Evolutionary conservation across 148 eudicot species (phyloP).

Genomic region (Rheum nobile): DNA sequence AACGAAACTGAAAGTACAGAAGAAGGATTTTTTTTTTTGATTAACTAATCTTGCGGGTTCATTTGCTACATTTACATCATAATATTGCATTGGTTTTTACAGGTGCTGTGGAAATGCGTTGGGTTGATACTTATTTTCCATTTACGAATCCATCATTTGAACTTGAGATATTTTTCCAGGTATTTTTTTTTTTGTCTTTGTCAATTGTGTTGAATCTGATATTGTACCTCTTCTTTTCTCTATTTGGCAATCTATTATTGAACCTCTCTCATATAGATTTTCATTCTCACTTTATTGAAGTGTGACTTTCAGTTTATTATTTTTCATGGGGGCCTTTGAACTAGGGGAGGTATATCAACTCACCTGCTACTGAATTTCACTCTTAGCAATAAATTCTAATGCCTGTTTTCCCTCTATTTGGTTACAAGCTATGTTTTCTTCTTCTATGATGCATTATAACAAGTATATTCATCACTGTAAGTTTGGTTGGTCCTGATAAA

Average conservation of each 20-base stretch:
- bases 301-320: not conserved
- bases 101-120: slow-evolving; percentile 99
- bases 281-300: not conserved
- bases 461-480: not conserved
- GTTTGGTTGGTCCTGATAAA: not conserved
- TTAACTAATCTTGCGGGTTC: not conserved
- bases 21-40: not conserved
- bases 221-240: not conserved
- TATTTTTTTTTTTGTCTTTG: slow-evolving; percentile 13
- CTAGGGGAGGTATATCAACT: not conserved
- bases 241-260: not conserved
- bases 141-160: slow-evolving; percentile 93
- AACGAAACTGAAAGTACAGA: not conserved
- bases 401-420: not conserved
- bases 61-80: not conserved
- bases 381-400: not conserved
- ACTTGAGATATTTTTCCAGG: slow-evolving; percentile 96
- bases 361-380: not conserved
- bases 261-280: not conserved
- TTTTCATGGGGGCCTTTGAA: not conserved
- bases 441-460: not conserved
- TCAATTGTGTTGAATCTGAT: not conserved
- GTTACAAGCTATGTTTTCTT: not conserved
- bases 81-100: slow-evolving; percentile 5
- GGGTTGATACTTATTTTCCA: slow-evolving; percentile 98